These are phyloP conservation scores for Boletus vermiculosoides DNA, from an alignment of 768 basidiomycete species.

Conservation along the genomic window DNA sequence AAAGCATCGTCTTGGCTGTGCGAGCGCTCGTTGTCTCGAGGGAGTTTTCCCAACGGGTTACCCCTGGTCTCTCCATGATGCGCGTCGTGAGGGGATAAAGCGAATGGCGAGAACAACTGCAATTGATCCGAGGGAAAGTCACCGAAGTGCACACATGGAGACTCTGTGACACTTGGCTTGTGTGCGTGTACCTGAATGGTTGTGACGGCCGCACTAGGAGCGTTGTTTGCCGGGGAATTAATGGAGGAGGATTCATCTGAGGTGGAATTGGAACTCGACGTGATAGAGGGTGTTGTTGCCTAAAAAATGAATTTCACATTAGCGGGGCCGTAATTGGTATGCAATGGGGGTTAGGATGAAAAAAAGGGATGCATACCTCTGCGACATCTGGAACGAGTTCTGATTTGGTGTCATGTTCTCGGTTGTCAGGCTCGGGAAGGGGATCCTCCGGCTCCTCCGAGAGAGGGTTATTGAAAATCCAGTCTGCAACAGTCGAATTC, in stretches of 20 bases:
- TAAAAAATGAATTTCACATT: conserved; percentile 15
- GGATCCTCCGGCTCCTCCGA: conserved; percentile 55
- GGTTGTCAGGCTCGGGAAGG: conserved; percentile 14
- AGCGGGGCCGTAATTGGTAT: conserved; percentile 1
- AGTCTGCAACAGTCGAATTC: conserved; percentile 59
- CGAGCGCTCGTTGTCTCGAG: conserved; percentile 13
- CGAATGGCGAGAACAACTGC: conserved; percentile 25
- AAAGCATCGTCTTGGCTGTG: conserved; percentile 27
- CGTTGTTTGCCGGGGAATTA: conserved; percentile 23
- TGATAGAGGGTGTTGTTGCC: conserved; percentile 35
- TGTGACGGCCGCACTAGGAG: conserved; percentile 14
- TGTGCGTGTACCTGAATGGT: conserved; percentile 24
- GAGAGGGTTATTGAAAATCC: conserved; percentile 68
- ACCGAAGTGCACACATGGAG: conserved; percentile 31
- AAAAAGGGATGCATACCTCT: conserved; percentile 29
- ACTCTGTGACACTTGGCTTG: conserved; percentile 30
- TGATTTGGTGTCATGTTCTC: background rate
- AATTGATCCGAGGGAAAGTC: conserved; percentile 33
- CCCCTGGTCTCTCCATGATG: conserved; percentile 1
- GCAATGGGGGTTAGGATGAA: background rate
- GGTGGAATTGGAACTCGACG: conserved; percentile 40
- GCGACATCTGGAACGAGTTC: conserved; percentile 18
- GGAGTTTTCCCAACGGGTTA: background rate
- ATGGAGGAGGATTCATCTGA: conserved; percentile 43
- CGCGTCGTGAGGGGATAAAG: conserved; percentile 9